Base-by-base conservation (phyloP, 148 eudicot genomes). In the Rheum nobile region DNA sequence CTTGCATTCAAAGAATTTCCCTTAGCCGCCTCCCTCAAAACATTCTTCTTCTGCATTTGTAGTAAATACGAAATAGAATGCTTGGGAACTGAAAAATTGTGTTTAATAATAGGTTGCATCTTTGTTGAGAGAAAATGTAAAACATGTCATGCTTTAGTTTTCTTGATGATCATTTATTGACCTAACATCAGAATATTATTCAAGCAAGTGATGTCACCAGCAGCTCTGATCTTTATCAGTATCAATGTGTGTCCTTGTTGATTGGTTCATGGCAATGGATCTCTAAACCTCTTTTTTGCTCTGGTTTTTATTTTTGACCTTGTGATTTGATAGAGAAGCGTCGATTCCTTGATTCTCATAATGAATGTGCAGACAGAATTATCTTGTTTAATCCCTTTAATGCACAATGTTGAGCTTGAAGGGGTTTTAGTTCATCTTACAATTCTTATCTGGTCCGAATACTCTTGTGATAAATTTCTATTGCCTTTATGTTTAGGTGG, bases 401-500 rank as follows among this genome's bases (percentile, higher is more conserved):
- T 61, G 19, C n/a, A 16, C 38, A 61, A 61, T 24, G 19, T 16
- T 65, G 70, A 65, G 31, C 38, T 34, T 59, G 67, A 3, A 2
- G 32, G 14, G 6, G 9, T 28, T 4, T 3, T 26, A 26, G 67
- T 26, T 34, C 16, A 65, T 31, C 68, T 34, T 14, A 65, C 70
- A 65, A 32, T 17, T 16, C 41, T 29, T 24, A 13, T 65, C 9
- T 65, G 10, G 22, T 14, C 32, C 32, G 6, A 34, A 32, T 65
- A 31, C 41, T 6, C 0, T 17, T 31, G 16, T 65, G 21, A 13
- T 61, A 61, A 61, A 55, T 16, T 22, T 21, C 41, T 59, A 10
- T 19, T 9, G 21, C 1, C 52, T 55, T 6, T 47, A 28, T 78
- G 61, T 75, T 57, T 75, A 93, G 98, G 98, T 93, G 98, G 98